Evolutionary conservation across 2,329 filamentous ascomycete genomes (phyloP), one percentile per base, ranked within the genome.

Genomic region (Aspergillus nomiae): DNA sequence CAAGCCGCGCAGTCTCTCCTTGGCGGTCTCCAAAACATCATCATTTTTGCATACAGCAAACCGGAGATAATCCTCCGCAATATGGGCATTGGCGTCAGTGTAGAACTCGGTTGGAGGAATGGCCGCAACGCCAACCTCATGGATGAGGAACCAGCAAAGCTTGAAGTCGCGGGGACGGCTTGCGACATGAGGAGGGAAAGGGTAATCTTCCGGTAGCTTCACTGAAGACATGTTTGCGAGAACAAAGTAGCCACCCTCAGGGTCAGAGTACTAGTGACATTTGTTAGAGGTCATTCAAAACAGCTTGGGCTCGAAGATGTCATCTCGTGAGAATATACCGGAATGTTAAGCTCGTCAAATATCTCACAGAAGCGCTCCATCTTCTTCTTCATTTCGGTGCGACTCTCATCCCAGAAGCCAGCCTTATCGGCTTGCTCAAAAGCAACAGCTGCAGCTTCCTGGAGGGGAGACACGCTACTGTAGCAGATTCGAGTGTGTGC

Each of bases 71-170:
- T 98, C 90, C 82, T 97, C 92, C 0, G 92, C 95, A 70, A 97
- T 87, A 71, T 91, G 88, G 32, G 91, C 88, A 73, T 97, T 97
- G 50, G 79, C 81, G 21, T 92, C 89, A 0, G 94, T 97, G 77
- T 97, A 98, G 78, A 99, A 99, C 78, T 99, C 95, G 0, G 94
- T 97, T 0, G 95, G 95, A 21, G 95, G 95, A 66, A 99, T 97
- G 10, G 94, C 94, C 3, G 95, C 95, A 32, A 99, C 92, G 11
- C 95, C 95, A 24, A 99, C 84, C 82, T 99, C 94, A 77, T 94
- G 94, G 79, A 99, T 99, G 71, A 97, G 81, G 81, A 98, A 98
- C 94, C 94, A 99, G 41, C 89, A 88, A 54, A 99, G 86, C 83
- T 96, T 92, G 81, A 98, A 99, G 77, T 99, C 95, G 34, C 95